Base-by-base conservation (phyloP, 768 basidiomycete genomes). In the Sarcomyxa edulis region DNA sequence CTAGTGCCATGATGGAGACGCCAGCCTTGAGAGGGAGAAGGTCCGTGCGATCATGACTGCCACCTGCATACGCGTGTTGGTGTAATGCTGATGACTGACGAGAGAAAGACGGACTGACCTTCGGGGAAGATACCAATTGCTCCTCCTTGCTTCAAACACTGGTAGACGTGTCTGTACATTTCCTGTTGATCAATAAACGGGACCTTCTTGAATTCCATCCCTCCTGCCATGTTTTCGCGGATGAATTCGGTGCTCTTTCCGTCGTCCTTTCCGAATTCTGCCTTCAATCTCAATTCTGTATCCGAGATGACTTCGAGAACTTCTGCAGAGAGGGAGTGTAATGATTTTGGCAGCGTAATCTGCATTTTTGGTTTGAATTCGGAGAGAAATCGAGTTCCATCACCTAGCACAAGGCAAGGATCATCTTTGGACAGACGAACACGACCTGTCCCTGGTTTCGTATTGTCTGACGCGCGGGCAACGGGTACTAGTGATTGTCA, bases 41-140 rank as follows among this genome's bases (percentile, higher is more conserved):
- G 60, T 98, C 93, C 7, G 90, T 94, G 28, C 96, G 84, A 62
- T 99, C 96, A 60, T 99, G 96, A 42, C 94, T 97, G 40, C 96
- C 96, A 49, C 96, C 94, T 97, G 44, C 33, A 45, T 35, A 29
- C n/a, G n/a, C n/a, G n/a, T n/a, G n/a, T n/a, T 29, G 37, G 32
- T 7, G 35, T 11, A n/a, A 16, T 32, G 20, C 24, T 12, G n/a
- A 14, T 15, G 18, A n/a, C 26, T 10, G n/a, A n/a, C n/a, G 10
- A 15, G 37, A 50, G 35, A 27, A 15, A n/a, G 34, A 15, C 22
- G 20, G 10, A 43, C 60, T 41, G 48, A 90, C 94, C 95, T 82
- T 98, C 96, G 25, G 96, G 96, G 55, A 98, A 98, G 47, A 99
- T 97, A 32, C 96, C 94, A 45, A 99, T 94, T 47, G 82, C 81